Percentiles rank a stretch among this genome's conserved stretches.
Conservation (phyloP, 2,329 filamentous ascomycete species). For the Trichoderma oligosporum region DNA sequence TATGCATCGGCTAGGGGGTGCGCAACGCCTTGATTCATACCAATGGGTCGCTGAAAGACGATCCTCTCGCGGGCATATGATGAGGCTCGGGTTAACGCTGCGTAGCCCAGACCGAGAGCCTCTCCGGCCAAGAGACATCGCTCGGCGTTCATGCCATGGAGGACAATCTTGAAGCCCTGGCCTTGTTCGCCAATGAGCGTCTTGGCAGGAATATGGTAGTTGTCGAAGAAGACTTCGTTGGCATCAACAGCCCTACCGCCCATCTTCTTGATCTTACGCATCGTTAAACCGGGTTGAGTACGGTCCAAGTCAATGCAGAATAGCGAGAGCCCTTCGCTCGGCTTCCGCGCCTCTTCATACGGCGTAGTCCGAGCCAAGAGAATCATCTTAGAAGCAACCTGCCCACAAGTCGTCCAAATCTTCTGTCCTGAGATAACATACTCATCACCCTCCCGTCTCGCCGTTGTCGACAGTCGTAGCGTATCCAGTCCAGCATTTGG, state of each 20-base stretch:
- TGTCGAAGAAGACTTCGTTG: constrained; percentile 85
- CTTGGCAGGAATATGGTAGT: constrained; percentile 62
- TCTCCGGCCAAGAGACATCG: constrained; percentile 73
- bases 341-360: constrained; percentile 61
- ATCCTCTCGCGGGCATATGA: constrained; percentile 63
- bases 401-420: constrained; percentile 85
- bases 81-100: constrained; percentile 58
- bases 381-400: constrained; percentile 80
- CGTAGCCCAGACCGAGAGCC: constrained; percentile 75
- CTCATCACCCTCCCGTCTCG: constrained; percentile 49
- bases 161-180: constrained; percentile 73
- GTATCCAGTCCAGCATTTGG: constrained; percentile 78
- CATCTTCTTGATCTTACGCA: constrained; percentile 79
- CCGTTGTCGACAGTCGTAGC: constrained; percentile 63
- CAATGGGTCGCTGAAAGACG: constrained; percentile 63
- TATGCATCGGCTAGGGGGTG: constrained; percentile 64
- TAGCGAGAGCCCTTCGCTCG: constrained; percentile 71
- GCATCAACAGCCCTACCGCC: constrained; percentile 77
- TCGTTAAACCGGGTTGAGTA: constrained; percentile 54
- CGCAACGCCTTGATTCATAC: constrained; percentile 62
- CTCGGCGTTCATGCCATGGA: constrained; percentile 79
- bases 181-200: constrained; percentile 68
- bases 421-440: constrained; percentile 75
- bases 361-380: constrained; percentile 73
- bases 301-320: constrained; percentile 77